These are phyloP conservation scores for Metschnikowia rubicola DNA, from an alignment of 805 yeast genomes.

Conservation along the genomic window DNA sequence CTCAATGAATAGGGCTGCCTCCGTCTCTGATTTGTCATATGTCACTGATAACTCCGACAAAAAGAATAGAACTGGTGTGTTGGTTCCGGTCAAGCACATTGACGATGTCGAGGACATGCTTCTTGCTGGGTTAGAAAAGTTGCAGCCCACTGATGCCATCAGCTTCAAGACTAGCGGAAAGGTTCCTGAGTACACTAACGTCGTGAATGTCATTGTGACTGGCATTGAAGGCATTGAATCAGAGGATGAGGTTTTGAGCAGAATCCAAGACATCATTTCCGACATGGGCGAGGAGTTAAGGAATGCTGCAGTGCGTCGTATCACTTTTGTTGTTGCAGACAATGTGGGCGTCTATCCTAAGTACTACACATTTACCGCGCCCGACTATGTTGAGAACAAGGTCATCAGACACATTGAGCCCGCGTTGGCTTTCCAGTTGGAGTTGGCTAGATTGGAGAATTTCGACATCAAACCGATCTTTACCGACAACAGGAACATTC, in stretches of 20 bases:
- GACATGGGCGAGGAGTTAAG: conserved; percentile 68
- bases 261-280: conserved; percentile 61
- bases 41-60: conserved; percentile 69
- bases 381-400: conserved; percentile 79
- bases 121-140: conserved; percentile 65
- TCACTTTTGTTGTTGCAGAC: conserved; percentile 85
- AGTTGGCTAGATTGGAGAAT: conserved; percentile 89
- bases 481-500: conserved; percentile 95
- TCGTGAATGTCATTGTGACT: conserved; percentile 75
- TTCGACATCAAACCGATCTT: conserved; percentile 92
- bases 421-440: conserved; percentile 95
- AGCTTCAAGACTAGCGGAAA: conserved; percentile 32
- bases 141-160: conserved; percentile 50
- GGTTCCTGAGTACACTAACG: conserved; percentile 58
- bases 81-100: conserved; percentile 74
- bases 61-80: conserved; percentile 78
- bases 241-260: conserved; percentile 64
- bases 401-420: conserved; percentile 98
- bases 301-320: conserved; percentile 79
- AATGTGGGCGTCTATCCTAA: conserved; percentile 86
- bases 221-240: conserved; percentile 69
- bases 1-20: conserved; percentile 68
- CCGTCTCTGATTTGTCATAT: conserved; percentile 88
- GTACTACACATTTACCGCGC: conserved; percentile 93
- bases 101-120: conserved; percentile 89